Percentiles rank a stretch among this genome's conserved stretches.
Evolutionary conservation across 2,329 filamentous ascomycete species (phyloP).

Genomic region (Botrytis aclada): DNA sequence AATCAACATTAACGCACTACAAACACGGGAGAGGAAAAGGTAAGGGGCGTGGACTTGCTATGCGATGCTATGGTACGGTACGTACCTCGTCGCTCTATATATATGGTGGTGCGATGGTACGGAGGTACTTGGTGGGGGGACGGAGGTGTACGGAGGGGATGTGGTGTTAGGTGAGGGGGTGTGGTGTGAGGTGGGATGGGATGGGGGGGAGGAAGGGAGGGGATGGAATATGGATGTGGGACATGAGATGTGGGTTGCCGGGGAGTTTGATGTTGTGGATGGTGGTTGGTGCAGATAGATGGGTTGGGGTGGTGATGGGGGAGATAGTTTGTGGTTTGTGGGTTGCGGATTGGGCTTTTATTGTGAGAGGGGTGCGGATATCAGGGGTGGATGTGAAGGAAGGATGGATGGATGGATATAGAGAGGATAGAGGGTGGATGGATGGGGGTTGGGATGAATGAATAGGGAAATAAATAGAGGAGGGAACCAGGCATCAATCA

Average conservation of each 20-base stretch:
- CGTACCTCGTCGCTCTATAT: constrained; percentile 15
- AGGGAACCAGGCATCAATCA: too few relatives aligned
- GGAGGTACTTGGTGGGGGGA: not conserved
- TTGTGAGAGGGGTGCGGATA: not conserved
- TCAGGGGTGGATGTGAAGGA: not conserved
- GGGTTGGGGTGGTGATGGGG: not conserved
- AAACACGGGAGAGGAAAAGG: not conserved
- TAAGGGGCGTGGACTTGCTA: constrained; percentile 1
- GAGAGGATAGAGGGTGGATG: too few relatives aligned
- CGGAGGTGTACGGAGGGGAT: too few relatives aligned
- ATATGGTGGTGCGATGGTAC: constrained; percentile 9
- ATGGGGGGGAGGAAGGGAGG: too few relatives aligned
- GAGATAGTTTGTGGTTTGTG: not conserved
- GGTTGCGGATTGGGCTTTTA: not conserved
- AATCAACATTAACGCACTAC: too few relatives aligned
- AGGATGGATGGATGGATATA: too few relatives aligned
- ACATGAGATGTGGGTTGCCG: not conserved
- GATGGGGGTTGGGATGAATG: too few relatives aligned
- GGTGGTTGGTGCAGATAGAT: not conserved
- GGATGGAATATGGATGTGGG: too few relatives aligned
- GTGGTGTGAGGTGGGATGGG: not conserved
- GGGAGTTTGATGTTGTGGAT: not conserved
- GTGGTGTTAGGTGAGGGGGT: too few relatives aligned
- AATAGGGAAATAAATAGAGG: too few relatives aligned
- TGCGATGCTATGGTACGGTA: too few relatives aligned